Conservation (phyloP, 1,284 basidiomycete species). For the Heterobasidion occidentale region DNA sequence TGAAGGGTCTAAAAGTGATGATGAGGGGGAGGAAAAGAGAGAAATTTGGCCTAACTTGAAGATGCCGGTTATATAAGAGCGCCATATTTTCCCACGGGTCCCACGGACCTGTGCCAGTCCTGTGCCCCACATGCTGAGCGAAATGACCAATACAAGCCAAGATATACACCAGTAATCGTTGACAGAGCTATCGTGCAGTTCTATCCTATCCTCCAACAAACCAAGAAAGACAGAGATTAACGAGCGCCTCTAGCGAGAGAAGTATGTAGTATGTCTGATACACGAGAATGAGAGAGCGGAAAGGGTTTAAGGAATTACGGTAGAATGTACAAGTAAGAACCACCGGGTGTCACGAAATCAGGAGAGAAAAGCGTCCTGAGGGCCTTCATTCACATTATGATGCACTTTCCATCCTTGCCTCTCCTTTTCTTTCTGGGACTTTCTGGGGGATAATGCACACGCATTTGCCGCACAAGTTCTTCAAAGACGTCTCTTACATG, state of each 20-base stretch:
- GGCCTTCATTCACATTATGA: slow-evolving; percentile 45
- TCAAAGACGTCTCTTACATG: slow-evolving; percentile 75
- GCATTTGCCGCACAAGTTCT: slow-evolving; percentile 72
- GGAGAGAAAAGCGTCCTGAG: background rate
- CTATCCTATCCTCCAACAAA: background rate
- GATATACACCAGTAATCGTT: background rate
- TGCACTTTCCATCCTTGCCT: slow-evolving; percentile 28
- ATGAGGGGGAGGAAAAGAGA: background rate
- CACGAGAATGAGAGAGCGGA: background rate
- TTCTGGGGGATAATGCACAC: slow-evolving; percentile 49
- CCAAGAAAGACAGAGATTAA: background rate
- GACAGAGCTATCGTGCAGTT: background rate
- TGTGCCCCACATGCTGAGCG: background rate
- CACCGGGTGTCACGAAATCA: background rate
- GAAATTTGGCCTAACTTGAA: background rate
- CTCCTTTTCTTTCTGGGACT: slow-evolving; percentile 22
- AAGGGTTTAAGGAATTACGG: background rate
- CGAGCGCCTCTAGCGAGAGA: background rate
- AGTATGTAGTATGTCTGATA: background rate
- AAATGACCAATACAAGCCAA: background rate
- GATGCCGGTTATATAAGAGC: background rate
- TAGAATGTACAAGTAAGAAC: background rate
- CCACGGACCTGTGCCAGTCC: background rate
- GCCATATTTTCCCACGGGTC: background rate
- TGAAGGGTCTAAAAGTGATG: background rate